These are phyloP conservation scores for Sporopachydermia lactativora DNA, from an alignment of 805 yeast genomes.

Conservation along the genomic window DNA sequence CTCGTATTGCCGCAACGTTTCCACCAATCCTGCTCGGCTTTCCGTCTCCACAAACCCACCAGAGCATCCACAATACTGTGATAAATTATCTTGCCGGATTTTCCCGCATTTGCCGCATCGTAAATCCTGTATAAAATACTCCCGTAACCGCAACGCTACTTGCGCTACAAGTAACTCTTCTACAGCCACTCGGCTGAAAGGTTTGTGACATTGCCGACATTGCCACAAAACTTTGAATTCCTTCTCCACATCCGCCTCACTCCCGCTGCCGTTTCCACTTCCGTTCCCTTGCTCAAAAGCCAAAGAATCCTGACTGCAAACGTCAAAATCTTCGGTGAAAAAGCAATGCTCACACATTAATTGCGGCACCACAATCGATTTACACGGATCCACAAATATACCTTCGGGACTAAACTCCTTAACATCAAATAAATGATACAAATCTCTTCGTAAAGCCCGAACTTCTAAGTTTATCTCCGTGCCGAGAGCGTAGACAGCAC, in stretches of 20 bases:
- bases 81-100: slow-evolving; percentile 53
- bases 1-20: slow-evolving; percentile 32
- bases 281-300: slow-evolving; percentile 8
- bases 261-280: slow-evolving; percentile 5
- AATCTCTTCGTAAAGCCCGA: slow-evolving; percentile 57
- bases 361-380: slow-evolving; percentile 49
- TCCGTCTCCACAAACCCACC: slow-evolving; percentile 67
- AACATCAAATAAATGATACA: slow-evolving; percentile 60
- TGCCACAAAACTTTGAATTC: slow-evolving; percentile 29
- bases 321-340: slow-evolving; percentile 59
- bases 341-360: slow-evolving; percentile 74
- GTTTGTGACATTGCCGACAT: slow-evolving; percentile 53
- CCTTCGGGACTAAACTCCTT: slow-evolving; percentile 76
- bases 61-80: slow-evolving; percentile 72
- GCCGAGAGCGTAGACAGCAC: slow-evolving; percentile 61
- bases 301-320: slow-evolving; percentile 52
- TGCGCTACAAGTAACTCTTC: slow-evolving; percentile 72
- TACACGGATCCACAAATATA: slow-evolving; percentile 58
- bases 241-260: slow-evolving; percentile 9
- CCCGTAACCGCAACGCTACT: slow-evolving; percentile 37
- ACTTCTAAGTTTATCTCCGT: slow-evolving; percentile 54
- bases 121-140: slow-evolving; percentile 66
- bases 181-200: slow-evolving; percentile 49
- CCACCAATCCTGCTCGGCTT: slow-evolving; percentile 27
- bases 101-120: slow-evolving; percentile 65